phyloP scores from a whole-genome alignment of 2,329 filamentous ascomycete species.

The Diaporthe sp. region DNA sequence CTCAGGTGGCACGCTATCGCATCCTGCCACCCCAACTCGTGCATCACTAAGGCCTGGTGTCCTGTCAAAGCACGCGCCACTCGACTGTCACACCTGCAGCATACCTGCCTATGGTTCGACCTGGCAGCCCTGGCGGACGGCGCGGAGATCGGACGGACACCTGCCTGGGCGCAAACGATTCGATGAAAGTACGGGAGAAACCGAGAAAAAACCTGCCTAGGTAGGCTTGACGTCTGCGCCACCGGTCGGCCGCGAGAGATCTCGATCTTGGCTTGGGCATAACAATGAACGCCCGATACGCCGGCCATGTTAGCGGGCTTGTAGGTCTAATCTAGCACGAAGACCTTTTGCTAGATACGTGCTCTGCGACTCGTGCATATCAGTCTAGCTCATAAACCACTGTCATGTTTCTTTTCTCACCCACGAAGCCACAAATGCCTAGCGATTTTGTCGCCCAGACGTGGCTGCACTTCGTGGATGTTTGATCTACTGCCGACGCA shows the following conservation, averaged over 20 bases:
- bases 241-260: background rate
- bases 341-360: background rate
- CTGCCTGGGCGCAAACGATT: background rate
- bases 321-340: background rate
- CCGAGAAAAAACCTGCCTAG: background rate
- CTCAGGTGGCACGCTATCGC: background rate
- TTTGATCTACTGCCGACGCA: background rate
- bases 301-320: background rate
- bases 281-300: background rate
- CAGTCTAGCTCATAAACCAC: too few species aligned
- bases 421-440: too few species aligned
- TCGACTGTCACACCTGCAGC: background rate
- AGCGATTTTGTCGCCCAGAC: background rate
- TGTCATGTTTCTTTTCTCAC: background rate
- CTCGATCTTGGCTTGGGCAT: background rate
- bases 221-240: background rate
- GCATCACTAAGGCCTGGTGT: background rate
- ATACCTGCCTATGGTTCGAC: background rate
- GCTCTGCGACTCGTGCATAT: background rate
- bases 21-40: background rate
- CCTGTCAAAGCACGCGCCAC: slow-evolving; percentile 5
- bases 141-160: slow-evolving; percentile 11
- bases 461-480: background rate
- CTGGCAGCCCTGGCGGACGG: background rate
- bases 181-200: background rate